These are phyloP conservation scores for Quillaja saponaria DNA, from an alignment of 306 rosid species.

Conservation along the genomic window DNA sequence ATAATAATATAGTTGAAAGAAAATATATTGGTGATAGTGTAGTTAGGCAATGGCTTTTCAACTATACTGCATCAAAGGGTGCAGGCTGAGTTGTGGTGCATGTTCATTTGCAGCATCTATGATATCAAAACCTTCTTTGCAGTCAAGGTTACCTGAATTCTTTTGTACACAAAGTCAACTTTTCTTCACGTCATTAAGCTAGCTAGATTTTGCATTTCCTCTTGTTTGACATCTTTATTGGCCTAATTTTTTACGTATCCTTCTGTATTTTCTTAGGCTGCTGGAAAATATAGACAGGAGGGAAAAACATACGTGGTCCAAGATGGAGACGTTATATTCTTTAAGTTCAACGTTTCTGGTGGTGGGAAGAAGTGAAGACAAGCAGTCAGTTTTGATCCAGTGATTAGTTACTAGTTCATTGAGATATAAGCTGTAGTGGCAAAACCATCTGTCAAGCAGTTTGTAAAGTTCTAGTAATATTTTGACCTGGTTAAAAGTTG, in stretches of 20 bases:
- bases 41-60: too few relatives aligned
- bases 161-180: background rate
- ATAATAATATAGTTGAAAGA: too few relatives aligned
- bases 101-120: background rate
- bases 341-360: conserved; percentile 94
- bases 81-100: background rate
- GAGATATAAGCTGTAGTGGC: conserved; percentile 2
- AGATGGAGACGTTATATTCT: conserved; percentile 89
- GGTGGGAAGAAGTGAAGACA: conserved; percentile 91
- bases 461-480: conserved; percentile 39
- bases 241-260: conserved; percentile 12
- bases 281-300: conserved; percentile 90
- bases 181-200: background rate
- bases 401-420: too few relatives aligned
- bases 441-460: conserved; percentile 21
- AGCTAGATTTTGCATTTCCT: background rate
- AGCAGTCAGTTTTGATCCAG: conserved; percentile 11
- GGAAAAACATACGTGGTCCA: conserved; percentile 93
- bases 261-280: conserved; percentile 52
- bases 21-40: too few relatives aligned
- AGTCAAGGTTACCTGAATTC: background rate
- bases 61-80: too few relatives aligned
- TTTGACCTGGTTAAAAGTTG: conserved; percentile 24
- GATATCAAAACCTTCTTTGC: background rate
- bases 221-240: background rate